Conservation (phyloP, 345 rosid species). For the Citropsis articulata region DNA sequence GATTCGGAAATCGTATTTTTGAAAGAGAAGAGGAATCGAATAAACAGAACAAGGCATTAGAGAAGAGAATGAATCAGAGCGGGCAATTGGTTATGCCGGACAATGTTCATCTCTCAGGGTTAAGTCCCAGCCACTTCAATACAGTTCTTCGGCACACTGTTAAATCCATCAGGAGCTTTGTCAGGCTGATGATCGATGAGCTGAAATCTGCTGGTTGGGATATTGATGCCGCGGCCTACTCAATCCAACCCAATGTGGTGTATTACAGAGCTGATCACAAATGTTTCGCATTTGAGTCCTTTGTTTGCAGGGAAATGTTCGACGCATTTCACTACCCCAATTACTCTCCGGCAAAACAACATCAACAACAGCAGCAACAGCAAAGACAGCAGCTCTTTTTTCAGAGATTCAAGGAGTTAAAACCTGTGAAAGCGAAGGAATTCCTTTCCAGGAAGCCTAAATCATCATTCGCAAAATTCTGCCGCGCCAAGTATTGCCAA, state of each 20-base stretch:
- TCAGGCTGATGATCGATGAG: conserved; percentile 51
- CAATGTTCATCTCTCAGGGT: conserved; percentile 48
- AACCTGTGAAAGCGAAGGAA: conserved; percentile 47
- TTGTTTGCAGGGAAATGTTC: conserved; percentile 72
- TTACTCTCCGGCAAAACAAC: conserved; percentile 38
- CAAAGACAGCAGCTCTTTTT: conserved; percentile 40
- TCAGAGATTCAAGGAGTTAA: conserved; percentile 60
- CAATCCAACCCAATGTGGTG: conserved; percentile 45
- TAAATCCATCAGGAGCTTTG: conserved; percentile 69
- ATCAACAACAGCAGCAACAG: conserved; percentile 30
- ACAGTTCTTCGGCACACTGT: conserved; percentile 53
- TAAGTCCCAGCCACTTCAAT: conserved; percentile 50
- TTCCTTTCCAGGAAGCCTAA: conserved; percentile 47
- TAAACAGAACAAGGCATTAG: conserved; percentile 45
- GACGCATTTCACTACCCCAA: conserved; percentile 58
- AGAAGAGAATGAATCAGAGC: conserved; percentile 64
- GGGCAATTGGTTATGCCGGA: conserved; percentile 53
- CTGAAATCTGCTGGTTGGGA: conserved; percentile 77
- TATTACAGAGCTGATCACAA: conserved; percentile 67
- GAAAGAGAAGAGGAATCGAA: conserved; percentile 53
- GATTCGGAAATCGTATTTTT: conserved; percentile 71
- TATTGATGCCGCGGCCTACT: conserved; percentile 56
- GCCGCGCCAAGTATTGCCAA: conserved; percentile 61
- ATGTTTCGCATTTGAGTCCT: conserved; percentile 77
- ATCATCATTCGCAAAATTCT: conserved; percentile 64